Percentiles rank a stretch among this genome's conserved stretches.
These are phyloP conservation scores for Oryza glaberrima DNA, from an alignment of 176 grass and related monocot species.

Conservation along the genomic window DNA sequence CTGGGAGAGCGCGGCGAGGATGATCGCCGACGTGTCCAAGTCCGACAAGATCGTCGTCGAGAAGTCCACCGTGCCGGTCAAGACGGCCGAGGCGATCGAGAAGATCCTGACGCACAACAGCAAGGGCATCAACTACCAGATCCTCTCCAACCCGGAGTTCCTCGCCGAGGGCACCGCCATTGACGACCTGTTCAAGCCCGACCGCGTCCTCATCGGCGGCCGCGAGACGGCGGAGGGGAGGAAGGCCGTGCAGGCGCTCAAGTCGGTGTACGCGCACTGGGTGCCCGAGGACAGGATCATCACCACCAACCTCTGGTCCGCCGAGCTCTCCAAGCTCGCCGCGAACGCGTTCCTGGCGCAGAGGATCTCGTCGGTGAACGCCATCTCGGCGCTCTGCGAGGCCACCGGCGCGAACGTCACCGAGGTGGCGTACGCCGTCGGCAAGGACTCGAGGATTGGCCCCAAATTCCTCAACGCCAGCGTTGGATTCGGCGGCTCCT, in stretches of 20 bases:
- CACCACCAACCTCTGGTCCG: conserved; percentile 91
- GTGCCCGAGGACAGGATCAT: conserved; percentile 89
- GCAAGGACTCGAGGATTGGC: conserved; percentile 82
- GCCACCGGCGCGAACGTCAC: conserved; percentile 83
- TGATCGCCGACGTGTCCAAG: conserved; percentile 90
- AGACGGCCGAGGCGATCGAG: conserved; percentile 91
- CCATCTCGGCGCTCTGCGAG: conserved; percentile 88
- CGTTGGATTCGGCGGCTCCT: conserved; percentile 84
- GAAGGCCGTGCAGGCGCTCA: conserved; percentile 80
- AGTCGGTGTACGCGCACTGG: conserved; percentile 86
- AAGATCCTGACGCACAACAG: conserved; percentile 97
- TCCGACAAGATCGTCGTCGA: conserved; percentile 95
- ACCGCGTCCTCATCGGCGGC: conserved; percentile 85
- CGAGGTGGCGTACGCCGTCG: conserved; percentile 75
- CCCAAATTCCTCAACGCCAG: conserved; percentile 92
- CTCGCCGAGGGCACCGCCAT: conserved; percentile 87
- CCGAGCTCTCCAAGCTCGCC: conserved; percentile 87
- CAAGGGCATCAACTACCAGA: conserved; percentile 96
- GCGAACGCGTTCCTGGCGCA: conserved; percentile 87
- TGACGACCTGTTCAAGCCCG: conserved; percentile 75
- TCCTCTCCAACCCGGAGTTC: conserved; percentile 95
- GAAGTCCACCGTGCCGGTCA: conserved; percentile 94
- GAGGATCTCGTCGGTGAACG: conserved; percentile 95
- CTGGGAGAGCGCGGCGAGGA: conserved; percentile 94
- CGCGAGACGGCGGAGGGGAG: conserved; percentile 74